phyloP scores from a whole-genome alignment of 1,284 basidiomycete species.

The Apiotrichum domesticum region DNA sequence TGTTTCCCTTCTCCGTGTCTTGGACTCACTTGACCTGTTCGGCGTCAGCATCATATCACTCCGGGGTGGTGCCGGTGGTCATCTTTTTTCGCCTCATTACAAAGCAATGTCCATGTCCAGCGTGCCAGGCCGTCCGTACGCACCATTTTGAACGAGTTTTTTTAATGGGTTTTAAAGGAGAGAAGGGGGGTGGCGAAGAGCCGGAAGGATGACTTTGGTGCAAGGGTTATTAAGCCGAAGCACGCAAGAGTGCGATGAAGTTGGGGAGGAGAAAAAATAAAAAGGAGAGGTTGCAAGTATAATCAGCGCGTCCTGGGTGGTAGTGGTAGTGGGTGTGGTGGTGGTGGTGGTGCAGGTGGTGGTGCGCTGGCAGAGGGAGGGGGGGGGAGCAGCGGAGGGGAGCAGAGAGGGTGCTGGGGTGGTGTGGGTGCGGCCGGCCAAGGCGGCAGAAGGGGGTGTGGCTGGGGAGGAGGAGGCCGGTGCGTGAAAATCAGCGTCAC shows the following conservation, averaged over 20 bases:
- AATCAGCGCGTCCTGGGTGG: background rate
- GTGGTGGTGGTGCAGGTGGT: background rate
- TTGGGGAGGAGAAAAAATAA: background rate
- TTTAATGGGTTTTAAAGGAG: slow-evolving; percentile 8
- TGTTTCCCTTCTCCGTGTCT: too few species aligned
- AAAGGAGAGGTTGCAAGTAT: background rate
- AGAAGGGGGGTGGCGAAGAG: slow-evolving; percentile 2
- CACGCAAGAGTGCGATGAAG: slow-evolving; percentile 2
- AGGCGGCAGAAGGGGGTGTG: too few species aligned
- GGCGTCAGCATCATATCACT: slow-evolving; percentile 14
- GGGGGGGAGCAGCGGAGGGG: too few species aligned
- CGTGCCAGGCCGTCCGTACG: slow-evolving; percentile 10
- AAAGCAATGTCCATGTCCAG: background rate
- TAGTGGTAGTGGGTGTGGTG: background rate
- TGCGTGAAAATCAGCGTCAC: background rate
- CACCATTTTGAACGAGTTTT: slow-evolving; percentile 42
- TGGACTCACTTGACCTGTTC: slow-evolving; percentile 39
- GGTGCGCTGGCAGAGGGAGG: background rate
- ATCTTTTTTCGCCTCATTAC: background rate
- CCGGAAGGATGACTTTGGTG: background rate
- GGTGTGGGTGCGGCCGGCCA: too few species aligned
- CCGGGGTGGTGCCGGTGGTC: slow-evolving; percentile 4
- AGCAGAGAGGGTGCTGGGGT: too few species aligned
- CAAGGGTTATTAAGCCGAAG: background rate
- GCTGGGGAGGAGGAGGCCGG: background rate